These are phyloP conservation scores for Pascua guehoae DNA, from an alignment of 1,284 basidiomycete genomes.

Conservation along the genomic window DNA sequence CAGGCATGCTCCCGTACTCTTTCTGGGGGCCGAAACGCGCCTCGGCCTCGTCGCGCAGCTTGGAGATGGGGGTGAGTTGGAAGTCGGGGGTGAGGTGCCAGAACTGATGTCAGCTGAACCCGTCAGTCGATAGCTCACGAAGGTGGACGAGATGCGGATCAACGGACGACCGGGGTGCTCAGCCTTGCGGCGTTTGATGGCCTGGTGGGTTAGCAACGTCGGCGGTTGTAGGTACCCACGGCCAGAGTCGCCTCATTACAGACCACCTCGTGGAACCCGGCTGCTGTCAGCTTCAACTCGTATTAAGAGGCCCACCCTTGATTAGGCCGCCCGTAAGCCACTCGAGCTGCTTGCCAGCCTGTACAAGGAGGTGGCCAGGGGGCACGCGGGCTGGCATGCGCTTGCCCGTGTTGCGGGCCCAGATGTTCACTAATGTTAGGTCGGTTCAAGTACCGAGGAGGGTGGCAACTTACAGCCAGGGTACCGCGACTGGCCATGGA, in stretches of 20 bases:
- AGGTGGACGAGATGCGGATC: slow-evolving; percentile 87
- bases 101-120: slow-evolving; percentile 53
- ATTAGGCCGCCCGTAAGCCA: slow-evolving; percentile 81
- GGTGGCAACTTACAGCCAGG: slow-evolving; percentile 35
- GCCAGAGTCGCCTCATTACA: slow-evolving; percentile 73
- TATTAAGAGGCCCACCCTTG: slow-evolving; percentile 54
- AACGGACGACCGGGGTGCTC: slow-evolving; percentile 69
- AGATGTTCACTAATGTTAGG: slow-evolving; percentile 59
- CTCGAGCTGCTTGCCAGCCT: slow-evolving; percentile 89
- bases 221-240: slow-evolving; percentile 48
- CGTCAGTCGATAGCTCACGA: slow-evolving; percentile 46
- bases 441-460: too few relatives aligned
- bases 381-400: slow-evolving; percentile 79
- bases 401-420: slow-evolving; percentile 86
- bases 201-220: slow-evolving; percentile 48
- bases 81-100: slow-evolving; percentile 86
- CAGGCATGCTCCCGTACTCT: slow-evolving; percentile 72
- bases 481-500: slow-evolving; percentile 72
- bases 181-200: slow-evolving; percentile 60
- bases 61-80: slow-evolving; percentile 62
- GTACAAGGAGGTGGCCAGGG: slow-evolving; percentile 59
- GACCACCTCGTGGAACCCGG: slow-evolving; percentile 88
- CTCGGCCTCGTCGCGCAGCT: slow-evolving; percentile 52
- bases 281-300: slow-evolving; percentile 23
- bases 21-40: slow-evolving; percentile 44